A percentile compares a stretch with the other conserved stretches of the same genome.
phyloP scores from a whole-genome alignment of 306 rosid species.

The Herpetospermum pedunculosum region DNA sequence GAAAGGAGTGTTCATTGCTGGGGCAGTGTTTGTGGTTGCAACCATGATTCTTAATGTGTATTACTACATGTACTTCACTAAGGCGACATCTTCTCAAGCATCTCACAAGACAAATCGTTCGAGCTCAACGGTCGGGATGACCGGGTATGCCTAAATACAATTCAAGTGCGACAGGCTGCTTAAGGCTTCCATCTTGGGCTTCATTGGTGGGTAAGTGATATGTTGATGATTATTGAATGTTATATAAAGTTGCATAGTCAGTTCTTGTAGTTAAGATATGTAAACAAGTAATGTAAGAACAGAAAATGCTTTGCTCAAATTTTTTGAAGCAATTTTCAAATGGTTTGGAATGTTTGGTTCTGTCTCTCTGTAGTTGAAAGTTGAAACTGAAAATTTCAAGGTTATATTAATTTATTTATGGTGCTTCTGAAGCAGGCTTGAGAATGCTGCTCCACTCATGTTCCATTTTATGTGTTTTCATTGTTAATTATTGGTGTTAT shows the following conservation, averaged over 20 bases:
- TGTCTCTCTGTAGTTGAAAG: neutral
- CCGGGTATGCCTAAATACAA: conserved; percentile 51
- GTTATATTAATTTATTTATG: neutral
- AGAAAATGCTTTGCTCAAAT: neutral
- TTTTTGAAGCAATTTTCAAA: neutral
- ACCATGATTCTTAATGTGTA: conserved; percentile 81
- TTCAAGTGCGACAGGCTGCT: neutral
- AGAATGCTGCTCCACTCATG: neutral
- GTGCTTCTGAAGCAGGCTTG: neutral
- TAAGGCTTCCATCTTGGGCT: neutral
- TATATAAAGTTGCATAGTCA: conserved; percentile 11
- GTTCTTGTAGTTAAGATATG: neutral
- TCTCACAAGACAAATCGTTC: conserved; percentile 58
- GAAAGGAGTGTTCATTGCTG: conserved; percentile 78
- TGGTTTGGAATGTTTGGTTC: neutral
- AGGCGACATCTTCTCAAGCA: conserved; percentile 46
- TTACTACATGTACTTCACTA: conserved; percentile 86
- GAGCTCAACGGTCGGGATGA: conserved; percentile 72
- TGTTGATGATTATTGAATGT: conserved; percentile 7
- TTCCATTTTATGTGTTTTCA: neutral
- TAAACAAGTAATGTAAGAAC: neutral
- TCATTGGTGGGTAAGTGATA: conserved; percentile 12
- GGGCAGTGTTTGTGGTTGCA: conserved; percentile 77
- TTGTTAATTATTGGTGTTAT: neutral
- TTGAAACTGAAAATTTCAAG: neutral